Evolutionary conservation across 2,329 filamentous ascomycete species (phyloP).

Genomic region (Thelonectria discophora): DNA sequence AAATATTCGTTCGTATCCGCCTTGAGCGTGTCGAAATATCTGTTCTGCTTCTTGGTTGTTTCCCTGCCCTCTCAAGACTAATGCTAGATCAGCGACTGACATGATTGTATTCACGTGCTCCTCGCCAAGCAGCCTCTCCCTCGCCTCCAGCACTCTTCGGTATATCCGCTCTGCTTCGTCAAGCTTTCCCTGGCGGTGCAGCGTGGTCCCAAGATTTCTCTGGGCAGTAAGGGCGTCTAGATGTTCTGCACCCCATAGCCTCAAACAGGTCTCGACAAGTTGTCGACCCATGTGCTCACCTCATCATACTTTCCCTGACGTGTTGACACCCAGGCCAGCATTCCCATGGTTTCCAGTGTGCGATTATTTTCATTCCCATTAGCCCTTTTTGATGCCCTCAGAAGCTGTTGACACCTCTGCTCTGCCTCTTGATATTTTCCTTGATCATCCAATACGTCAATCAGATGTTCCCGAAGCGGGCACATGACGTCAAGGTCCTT

Average conservation of each 20-base stretch:
- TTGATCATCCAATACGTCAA: background rate
- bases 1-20: background rate
- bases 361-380: background rate
- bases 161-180: constrained; percentile 14
- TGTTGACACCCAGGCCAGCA: background rate
- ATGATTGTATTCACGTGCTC: constrained; percentile 24
- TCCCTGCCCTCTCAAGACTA: background rate
- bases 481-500: background rate
- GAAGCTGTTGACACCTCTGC: background rate
- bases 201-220: background rate
- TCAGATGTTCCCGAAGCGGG: background rate
- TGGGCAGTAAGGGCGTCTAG: background rate
- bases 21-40: background rate
- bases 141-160: constrained; percentile 22
- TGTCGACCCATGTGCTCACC: background rate
- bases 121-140: constrained; percentile 22
- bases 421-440: background rate
- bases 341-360: background rate
- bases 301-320: background rate
- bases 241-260: background rate
- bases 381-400: background rate
- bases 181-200: background rate
- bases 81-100: constrained; percentile 22
- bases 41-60: constrained; percentile 1
- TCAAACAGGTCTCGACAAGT: background rate